phyloP scores from a whole-genome alignment of 305 asterid genomes.

The Rubia tinctorum region DNA sequence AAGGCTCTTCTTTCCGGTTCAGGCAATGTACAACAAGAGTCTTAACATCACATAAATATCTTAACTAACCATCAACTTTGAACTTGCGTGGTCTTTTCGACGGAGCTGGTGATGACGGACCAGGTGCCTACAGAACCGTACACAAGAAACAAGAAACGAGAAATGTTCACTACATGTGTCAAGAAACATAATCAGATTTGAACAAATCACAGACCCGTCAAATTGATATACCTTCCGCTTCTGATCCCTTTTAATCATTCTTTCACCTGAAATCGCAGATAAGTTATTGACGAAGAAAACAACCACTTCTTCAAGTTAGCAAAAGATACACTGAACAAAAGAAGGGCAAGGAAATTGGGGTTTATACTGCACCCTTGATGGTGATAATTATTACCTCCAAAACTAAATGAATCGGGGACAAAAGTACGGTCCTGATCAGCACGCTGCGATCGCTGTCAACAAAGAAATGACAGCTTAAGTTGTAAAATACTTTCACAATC shows the following conservation, averaged over 20 bases:
- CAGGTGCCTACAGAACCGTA: slow-evolving; percentile 55
- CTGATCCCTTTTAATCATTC: slow-evolving; percentile 75
- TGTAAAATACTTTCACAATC: slow-evolving; percentile 3
- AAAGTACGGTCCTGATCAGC: slow-evolving; percentile 82
- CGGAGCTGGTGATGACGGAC: slow-evolving; percentile 90
- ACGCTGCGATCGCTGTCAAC: slow-evolving; percentile 65
- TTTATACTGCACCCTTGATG: background rate
- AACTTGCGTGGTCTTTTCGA: slow-evolving; percentile 87
- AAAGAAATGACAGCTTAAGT: slow-evolving; percentile 11
- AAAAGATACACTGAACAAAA: background rate
- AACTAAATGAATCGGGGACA: slow-evolving; percentile 63
- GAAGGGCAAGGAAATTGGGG: background rate
- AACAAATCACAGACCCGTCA: background rate
- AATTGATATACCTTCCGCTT: slow-evolving; percentile 72
- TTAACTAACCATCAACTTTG: slow-evolving; percentile 47
- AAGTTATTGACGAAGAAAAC: slow-evolving; percentile 6
- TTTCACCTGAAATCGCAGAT: slow-evolving; percentile 56
- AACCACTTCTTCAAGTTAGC: background rate
- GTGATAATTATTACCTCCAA: slow-evolving; percentile 52
- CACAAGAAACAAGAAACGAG: background rate
- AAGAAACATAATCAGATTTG: background rate
- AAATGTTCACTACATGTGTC: slow-evolving; percentile 1
- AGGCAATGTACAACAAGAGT: background rate
- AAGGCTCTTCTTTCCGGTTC: background rate
- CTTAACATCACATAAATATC: background rate